Base-by-base conservation (phyloP, 305 asterid genomes). In the Fraxinus velutina region DNA sequence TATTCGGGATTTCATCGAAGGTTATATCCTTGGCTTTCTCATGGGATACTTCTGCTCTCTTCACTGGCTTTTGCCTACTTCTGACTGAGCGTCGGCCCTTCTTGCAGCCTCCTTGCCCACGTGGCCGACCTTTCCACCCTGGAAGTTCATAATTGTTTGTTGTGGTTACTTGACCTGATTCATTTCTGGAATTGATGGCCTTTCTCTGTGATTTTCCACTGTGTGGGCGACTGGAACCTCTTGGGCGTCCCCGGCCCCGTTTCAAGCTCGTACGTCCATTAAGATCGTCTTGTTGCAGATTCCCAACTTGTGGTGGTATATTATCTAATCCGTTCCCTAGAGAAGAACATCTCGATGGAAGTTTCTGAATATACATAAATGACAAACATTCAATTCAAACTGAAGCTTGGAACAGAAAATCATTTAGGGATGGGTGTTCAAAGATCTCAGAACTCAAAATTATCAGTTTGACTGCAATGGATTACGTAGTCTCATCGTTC, bases 181-280 rank as follows among this genome's bases (percentile, higher is more conserved):
- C 88, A 75, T 84, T 82, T 79, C 78, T 89, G 68, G 90, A 50
- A 79, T 79, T 76, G 19, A 62, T 37, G 80, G 73, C 71, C 78
- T 66, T 82, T 83, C 89, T 83, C 81, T 81, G 92, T 74, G 84
- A 80, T 87, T 86, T 92, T 76, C 90, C 91, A 37, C 83, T 91
- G 75, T 87, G 83, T 22, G 82, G 70, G 30, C 88, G 88, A 82
- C 74, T 79, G 8, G 87, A 88, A 72, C 92, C 94, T 84, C 87
- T 86, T n/a, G 90, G 92, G 70, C 88, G 92, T 29, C 93, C 92
- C 27, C 94, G 89, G 32, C 91, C 91, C 37, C 93, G 93, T 83
- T 85, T 88, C 34, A 83, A 79, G 79, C 78, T 47, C 17, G 74
- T 36, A 6, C 60, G 89, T 62, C 88, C 86, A 10, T 72, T 82